These are phyloP conservation scores for Allium fistulosum DNA, from an alignment of 106 monocot genomes.

Conservation along the genomic window DNA sequence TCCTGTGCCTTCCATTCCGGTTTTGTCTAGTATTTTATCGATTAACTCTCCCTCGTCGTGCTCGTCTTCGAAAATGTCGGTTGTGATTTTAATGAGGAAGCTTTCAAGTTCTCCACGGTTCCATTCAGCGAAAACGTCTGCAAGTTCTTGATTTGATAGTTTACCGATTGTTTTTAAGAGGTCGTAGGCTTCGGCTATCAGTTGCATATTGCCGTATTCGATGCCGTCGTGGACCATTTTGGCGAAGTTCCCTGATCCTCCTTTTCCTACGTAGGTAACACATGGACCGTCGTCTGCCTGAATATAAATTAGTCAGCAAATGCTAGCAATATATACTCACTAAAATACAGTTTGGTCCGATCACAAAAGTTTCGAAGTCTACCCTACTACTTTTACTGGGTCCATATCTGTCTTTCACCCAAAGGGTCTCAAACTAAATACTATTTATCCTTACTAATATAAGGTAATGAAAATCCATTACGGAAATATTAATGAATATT, in stretches of 20 bases:
- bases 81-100: constrained; percentile 26
- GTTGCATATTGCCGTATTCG: constrained; percentile 26
- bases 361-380: too few species aligned
- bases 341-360: too few species aligned
- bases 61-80: constrained; percentile 18
- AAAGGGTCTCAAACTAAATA: too few species aligned
- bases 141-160: constrained; percentile 11
- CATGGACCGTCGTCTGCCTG: constrained; percentile 23
- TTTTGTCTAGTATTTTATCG: constrained; percentile 21
- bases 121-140: constrained; percentile 16
- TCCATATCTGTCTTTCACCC: too few species aligned
- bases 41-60: constrained; percentile 11
- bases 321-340: too few species aligned
- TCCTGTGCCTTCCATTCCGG: constrained; percentile 22
- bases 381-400: too few species aligned
- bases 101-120: constrained; percentile 21
- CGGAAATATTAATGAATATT: too few species aligned
- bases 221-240: constrained; percentile 27
- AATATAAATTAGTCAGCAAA: not conserved
- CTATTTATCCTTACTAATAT: too few species aligned
- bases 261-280: constrained; percentile 15
- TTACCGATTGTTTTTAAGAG: constrained; percentile 8
- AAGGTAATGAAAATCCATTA: too few species aligned
- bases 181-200: constrained; percentile 21
- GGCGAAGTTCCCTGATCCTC: constrained; percentile 20